These are phyloP conservation scores for Malus hybrid DNA, from an alignment of 331 rosid species.

Conservation along the genomic window DNA sequence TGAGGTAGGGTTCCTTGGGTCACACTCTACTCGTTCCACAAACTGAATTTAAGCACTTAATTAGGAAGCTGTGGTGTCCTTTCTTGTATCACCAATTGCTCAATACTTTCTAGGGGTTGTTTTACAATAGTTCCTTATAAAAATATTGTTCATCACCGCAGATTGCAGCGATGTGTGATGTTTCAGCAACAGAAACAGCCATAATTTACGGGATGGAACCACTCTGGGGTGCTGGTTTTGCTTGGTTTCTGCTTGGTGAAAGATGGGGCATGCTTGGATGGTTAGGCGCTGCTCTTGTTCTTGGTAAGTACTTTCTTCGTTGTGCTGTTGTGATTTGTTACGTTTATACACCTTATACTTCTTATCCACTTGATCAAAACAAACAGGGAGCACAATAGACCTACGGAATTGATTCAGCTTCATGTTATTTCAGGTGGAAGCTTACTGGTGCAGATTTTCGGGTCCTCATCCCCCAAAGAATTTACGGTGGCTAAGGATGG, in stretches of 20 bases:
- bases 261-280: constrained; percentile 23
- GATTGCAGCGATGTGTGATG: constrained; percentile 21
- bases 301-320: constrained; percentile 2
- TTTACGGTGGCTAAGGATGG: not conserved
- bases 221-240: constrained; percentile 24
- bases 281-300: constrained; percentile 18
- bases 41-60: too few species aligned
- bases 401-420: not conserved
- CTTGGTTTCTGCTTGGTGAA: constrained; percentile 28
- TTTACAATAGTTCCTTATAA: not conserved
- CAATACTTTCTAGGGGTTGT: too few species aligned
- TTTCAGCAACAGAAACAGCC: constrained; percentile 28
- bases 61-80: too few species aligned
- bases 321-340: too few species aligned
- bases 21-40: too few species aligned
- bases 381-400: too few species aligned
- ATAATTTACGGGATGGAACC: constrained; percentile 25
- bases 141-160: not conserved
- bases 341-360: too few species aligned
- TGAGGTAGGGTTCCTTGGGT: too few species aligned
- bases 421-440: constrained; percentile 15
- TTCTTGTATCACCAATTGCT: too few species aligned
- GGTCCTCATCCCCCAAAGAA: constrained; percentile 7
- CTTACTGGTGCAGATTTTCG: constrained; percentile 19
- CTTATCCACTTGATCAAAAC: too few species aligned